A percentile compares a stretch with the other conserved stretches of the same genome.
These are phyloP conservation scores for Colletotrichum melonis DNA, from an alignment of 2,329 filamentous ascomycete species.

Conservation along the genomic window DNA sequence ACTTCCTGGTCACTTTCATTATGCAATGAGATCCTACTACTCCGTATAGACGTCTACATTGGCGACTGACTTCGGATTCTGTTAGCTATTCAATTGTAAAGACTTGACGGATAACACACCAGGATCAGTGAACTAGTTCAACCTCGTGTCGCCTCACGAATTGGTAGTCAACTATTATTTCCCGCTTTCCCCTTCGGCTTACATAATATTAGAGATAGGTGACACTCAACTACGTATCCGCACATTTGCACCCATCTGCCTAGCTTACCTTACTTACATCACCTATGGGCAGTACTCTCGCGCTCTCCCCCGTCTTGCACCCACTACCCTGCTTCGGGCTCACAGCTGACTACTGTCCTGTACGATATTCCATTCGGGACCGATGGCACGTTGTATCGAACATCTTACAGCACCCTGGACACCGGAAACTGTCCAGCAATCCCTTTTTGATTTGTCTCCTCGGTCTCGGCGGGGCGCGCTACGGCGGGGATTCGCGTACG, in stretches of 20 bases:
- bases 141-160: too few species aligned
- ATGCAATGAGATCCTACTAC: neutral
- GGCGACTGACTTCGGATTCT: too few species aligned
- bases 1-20: neutral
- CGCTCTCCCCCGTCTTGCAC: neutral
- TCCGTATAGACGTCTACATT: too few species aligned
- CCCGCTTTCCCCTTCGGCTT: too few species aligned
- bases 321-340: neutral
- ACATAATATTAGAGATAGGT: too few species aligned
- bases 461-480: constrained; percentile 1
- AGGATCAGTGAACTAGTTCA: too few species aligned
- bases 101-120: too few species aligned
- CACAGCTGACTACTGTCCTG: neutral
- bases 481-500: neutral
- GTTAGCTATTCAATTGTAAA: too few species aligned
- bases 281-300: neutral
- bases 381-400: neutral
- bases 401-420: neutral
- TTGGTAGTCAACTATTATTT: too few species aligned
- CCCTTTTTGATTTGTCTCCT: constrained; percentile 5
- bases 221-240: too few species aligned
- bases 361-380: neutral
- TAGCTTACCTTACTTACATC: too few species aligned
- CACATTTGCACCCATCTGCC: too few species aligned
- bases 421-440: neutral